phyloP scores from a whole-genome alignment of 176 grass and related monocot species.

The Triticum turgidum region DNA sequence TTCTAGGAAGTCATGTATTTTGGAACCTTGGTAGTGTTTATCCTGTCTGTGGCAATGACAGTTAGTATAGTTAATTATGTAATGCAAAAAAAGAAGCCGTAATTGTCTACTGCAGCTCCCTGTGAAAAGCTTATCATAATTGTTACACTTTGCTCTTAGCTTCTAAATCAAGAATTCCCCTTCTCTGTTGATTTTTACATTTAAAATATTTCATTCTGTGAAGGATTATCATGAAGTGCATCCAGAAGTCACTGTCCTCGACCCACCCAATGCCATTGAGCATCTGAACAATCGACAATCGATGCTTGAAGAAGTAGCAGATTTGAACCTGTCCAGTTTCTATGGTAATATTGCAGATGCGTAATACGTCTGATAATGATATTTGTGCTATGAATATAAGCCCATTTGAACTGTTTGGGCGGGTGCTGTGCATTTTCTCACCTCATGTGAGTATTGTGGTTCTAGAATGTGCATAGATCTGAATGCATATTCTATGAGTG shows the following conservation, averaged over 20 bases:
- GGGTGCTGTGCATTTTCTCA: neutral
- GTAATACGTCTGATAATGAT: neutral
- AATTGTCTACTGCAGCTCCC: neutral
- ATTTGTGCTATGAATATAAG: neutral
- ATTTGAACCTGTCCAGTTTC: conserved; percentile 80
- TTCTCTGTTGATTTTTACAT: neutral
- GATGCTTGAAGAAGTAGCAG: conserved; percentile 86
- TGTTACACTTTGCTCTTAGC: neutral
- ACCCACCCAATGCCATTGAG: conserved; percentile 80
- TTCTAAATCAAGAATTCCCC: neutral
- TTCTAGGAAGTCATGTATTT: neutral
- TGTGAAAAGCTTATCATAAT: neutral
- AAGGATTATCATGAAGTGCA: conserved; percentile 81
- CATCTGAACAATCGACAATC: conserved; percentile 87
- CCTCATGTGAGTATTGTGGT: neutral
- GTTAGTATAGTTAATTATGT: neutral
- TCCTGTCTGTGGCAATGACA: neutral
- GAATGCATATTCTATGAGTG: neutral
- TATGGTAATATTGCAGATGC: conserved; percentile 53
- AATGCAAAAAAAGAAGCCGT: neutral
- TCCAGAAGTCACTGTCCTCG: conserved; percentile 89
- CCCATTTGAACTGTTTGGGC: neutral
- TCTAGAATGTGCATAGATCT: neutral
- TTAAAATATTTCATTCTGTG: conserved; percentile 28
- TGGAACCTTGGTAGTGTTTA: neutral